Evolutionary conservation across 495 filamentous ascomycete species (phyloP).

Genomic region (Zalerion maritima): DNA sequence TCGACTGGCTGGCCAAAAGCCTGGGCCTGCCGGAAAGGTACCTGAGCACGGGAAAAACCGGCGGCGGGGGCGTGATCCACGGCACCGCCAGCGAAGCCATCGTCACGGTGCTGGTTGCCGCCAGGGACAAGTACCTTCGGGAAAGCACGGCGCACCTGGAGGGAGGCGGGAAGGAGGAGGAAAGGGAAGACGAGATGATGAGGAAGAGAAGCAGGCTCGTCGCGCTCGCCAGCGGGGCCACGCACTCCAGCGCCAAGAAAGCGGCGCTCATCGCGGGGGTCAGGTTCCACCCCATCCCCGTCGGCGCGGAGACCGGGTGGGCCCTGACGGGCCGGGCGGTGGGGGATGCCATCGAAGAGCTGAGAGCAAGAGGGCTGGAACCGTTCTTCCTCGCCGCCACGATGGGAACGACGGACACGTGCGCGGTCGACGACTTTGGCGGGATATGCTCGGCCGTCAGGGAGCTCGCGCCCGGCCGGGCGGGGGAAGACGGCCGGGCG

Average conservation of each 20-base stretch:
- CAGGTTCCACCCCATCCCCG: slow-evolving; percentile 52
- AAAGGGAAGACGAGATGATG: slow-evolving; percentile 49
- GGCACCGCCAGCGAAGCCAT: slow-evolving; percentile 84
- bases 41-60: slow-evolving; percentile 54
- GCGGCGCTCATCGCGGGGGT: slow-evolving; percentile 76
- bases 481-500: slow-evolving; percentile 13
- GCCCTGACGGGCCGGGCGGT: slow-evolving; percentile 54
- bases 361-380: slow-evolving; percentile 46
- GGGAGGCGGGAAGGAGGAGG: slow-evolving; percentile 39
- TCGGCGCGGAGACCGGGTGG: slow-evolving; percentile 46
- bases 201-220: slow-evolving; percentile 56
- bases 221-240: slow-evolving; percentile 62
- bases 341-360: slow-evolving; percentile 43
- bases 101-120: slow-evolving; percentile 76
- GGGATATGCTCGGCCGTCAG: slow-evolving; percentile 51
- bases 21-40: slow-evolving; percentile 62
- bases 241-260: slow-evolving; percentile 77
- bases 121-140: slow-evolving; percentile 64
- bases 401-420: slow-evolving; percentile 77
- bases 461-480: slow-evolving; percentile 33
- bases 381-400: slow-evolving; percentile 83
- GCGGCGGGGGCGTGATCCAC: slow-evolving; percentile 86
- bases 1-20: slow-evolving; percentile 79
- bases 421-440: slow-evolving; percentile 67
- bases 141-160: slow-evolving; percentile 38